Base-by-base conservation (phyloP, 2,329 filamentous ascomycete species). In the Lachnellula hyalina region DNA sequence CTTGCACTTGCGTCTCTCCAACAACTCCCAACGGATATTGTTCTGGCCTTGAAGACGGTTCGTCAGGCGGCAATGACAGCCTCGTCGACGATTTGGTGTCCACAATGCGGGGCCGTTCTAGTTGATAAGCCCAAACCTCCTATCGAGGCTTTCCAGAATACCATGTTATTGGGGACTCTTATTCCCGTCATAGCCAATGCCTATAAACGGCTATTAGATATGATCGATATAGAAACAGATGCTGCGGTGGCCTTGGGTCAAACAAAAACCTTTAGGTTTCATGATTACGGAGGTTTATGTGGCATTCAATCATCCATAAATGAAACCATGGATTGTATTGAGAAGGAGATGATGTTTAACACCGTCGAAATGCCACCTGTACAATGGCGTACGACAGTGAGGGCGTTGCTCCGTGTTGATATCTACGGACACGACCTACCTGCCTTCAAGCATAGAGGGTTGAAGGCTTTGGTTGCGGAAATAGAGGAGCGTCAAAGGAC, bases 161-260 rank as follows among this genome's bases (percentile, higher is more conserved):
- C 78, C 49, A 84, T 84, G 80, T 73, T 82, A 51, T 71, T 85
- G 4, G 79, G 76, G 6, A 77, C 81, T 2, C 73, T 85, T 32
- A 70, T 85, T 3, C 81, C 81, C 1, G 78, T 79, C 8, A 75
- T 81, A 45, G 80, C 77, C 51, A 78, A 82, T 64, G 78, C 79
- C 7, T 85, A 85, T 71, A 74, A 74, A 52, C 71, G 68, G 28
- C 79, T 86, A 47, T 71, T 85, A 12, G 68, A 70, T 48, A 74
- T 81, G 70, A 72, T 85, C 7, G 81, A 85, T 58, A 65, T 65
- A n/a, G 78, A 82, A 61, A 70, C 76, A 0, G 69, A 71, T 1
- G 65, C 62, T 0, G 81, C 81, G 11, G 71, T 71, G 42, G 65
- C 67, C 4, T 72, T 76, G 35, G 68, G 70, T 2, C 69, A 74